Percentiles rank a stretch among this genome's conserved stretches.
Evolutionary conservation across 2,329 filamentous ascomycete species (phyloP).

Genomic region (Lasiodiplodia gonubiensis): DNA sequence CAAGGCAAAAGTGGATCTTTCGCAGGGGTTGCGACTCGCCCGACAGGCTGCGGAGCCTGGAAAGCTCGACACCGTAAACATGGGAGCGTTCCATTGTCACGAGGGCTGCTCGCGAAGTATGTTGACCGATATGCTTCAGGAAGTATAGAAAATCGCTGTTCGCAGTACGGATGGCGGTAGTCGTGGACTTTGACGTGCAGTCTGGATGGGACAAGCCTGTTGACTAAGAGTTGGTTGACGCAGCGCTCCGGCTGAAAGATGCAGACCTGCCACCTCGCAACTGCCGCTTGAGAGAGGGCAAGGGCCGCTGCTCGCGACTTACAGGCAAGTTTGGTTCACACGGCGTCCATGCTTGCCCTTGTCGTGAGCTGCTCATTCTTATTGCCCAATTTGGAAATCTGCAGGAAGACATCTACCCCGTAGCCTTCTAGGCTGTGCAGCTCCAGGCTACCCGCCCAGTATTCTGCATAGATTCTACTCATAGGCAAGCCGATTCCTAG

Average conservation of each 20-base stretch:
- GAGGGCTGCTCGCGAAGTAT: constrained; percentile 10
- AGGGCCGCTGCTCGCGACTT: background rate
- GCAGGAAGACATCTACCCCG: constrained; percentile 92
- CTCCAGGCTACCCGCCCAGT: constrained; percentile 93
- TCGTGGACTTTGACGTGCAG: background rate
- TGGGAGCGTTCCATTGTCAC: constrained; percentile 17
- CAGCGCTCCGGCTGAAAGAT: background rate
- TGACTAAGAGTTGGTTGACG: background rate
- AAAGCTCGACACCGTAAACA: constrained; percentile 24
- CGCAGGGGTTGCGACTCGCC: background rate
- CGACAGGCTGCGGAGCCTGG: constrained; percentile 20
- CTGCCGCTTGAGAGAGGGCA: background rate
- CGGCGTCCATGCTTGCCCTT: constrained; percentile 58
- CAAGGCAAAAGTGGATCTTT: constrained; percentile 22
- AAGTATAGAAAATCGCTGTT: constrained; percentile 1
- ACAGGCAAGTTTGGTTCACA: constrained; percentile 39
- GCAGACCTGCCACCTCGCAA: background rate
- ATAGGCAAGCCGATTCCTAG: constrained; percentile 93
- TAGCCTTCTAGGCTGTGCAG: constrained; percentile 94
- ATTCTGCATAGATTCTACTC: constrained; percentile 93
- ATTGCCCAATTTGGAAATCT: constrained; percentile 95
- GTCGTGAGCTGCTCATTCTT: constrained; percentile 91
- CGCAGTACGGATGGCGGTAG: constrained; percentile 4
- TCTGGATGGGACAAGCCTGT: background rate
- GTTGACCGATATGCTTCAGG: constrained; percentile 8